These are phyloP conservation scores for Taxillus chinensis DNA, from an alignment of 164 flowering plant genomes.

Conservation along the genomic window DNA sequence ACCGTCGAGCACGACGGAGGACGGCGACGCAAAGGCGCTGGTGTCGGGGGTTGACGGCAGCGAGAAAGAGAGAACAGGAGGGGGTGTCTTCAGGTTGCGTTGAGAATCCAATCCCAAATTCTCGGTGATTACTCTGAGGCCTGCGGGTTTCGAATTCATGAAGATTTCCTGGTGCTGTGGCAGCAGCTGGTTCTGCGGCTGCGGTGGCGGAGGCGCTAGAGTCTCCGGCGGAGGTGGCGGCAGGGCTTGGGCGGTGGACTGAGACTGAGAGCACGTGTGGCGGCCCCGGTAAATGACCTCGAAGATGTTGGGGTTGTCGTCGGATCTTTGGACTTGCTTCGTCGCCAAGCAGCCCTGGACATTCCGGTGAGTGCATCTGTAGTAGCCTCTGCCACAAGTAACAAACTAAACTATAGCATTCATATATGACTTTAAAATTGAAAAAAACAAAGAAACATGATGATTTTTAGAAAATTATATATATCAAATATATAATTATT, in stretches of 20 bases:
- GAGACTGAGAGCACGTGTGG: conserved; percentile 35
- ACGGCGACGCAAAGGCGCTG: background rate
- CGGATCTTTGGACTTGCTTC: conserved; percentile 56
- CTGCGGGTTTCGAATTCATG: conserved; percentile 5
- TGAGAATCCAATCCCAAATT: background rate
- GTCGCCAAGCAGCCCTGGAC: conserved; percentile 43
- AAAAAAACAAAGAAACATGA: no score
- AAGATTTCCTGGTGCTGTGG: conserved; percentile 6
- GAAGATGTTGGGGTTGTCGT: conserved; percentile 33
- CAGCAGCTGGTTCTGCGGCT: conserved; percentile 3
- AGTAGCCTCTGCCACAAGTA: conserved; percentile 34
- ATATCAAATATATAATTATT: no score
- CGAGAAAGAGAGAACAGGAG: background rate
- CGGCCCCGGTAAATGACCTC: conserved; percentile 38
- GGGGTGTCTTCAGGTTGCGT: no score
- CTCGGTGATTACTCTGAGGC: background rate
- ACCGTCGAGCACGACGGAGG: background rate
- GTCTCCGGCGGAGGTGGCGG: background rate
- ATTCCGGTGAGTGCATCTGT: conserved; percentile 40
- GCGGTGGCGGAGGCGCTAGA: conserved; percentile 3
- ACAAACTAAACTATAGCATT: no score
- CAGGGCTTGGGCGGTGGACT: conserved; percentile 12
- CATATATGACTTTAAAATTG: no score
- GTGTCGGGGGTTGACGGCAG: background rate
- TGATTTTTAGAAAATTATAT: no score